Conservation (phyloP, 2,329 filamentous ascomycete genomes). For the Fusarium oligoseptatum region DNA sequence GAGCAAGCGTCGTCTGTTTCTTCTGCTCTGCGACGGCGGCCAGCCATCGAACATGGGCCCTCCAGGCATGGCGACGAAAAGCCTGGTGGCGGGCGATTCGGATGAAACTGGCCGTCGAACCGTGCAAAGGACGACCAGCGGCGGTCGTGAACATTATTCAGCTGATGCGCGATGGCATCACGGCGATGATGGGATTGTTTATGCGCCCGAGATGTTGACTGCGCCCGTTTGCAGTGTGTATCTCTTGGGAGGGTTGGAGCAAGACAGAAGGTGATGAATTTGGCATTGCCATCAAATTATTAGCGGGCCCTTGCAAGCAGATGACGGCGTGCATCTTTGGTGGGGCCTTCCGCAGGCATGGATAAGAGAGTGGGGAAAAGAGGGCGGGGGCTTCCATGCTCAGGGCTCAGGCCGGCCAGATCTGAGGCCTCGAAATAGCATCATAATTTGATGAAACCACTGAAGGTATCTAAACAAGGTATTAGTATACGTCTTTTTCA, state of each 20-base stretch:
- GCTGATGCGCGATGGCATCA: conserved; percentile 45
- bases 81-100: conserved; percentile 65
- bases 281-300: conserved; percentile 30
- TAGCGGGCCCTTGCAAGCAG: conserved; percentile 36
- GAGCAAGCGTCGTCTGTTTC: conserved; percentile 52
- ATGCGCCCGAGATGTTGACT: conserved; percentile 22
- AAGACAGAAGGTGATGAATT: conserved; percentile 34
- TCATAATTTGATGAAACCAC: not conserved
- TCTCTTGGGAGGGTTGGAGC: conserved; percentile 17
- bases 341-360: conserved; percentile 17
- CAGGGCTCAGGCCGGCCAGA: not conserved
- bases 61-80: conserved; percentile 53
- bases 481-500: not conserved
- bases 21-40: conserved; percentile 50
- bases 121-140: conserved; percentile 56
- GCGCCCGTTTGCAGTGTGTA: conserved; percentile 8
- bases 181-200: conserved; percentile 15
- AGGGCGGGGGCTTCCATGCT: not conserved
- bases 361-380: not conserved
- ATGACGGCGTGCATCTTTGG: conserved; percentile 35
- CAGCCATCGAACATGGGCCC: conserved; percentile 60
- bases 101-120: conserved; percentile 61
- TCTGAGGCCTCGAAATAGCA: not conserved
- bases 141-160: conserved; percentile 49
- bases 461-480: not conserved